Conservation (phyloP, 805 yeast species). For the Candida rishiriensis region DNA sequence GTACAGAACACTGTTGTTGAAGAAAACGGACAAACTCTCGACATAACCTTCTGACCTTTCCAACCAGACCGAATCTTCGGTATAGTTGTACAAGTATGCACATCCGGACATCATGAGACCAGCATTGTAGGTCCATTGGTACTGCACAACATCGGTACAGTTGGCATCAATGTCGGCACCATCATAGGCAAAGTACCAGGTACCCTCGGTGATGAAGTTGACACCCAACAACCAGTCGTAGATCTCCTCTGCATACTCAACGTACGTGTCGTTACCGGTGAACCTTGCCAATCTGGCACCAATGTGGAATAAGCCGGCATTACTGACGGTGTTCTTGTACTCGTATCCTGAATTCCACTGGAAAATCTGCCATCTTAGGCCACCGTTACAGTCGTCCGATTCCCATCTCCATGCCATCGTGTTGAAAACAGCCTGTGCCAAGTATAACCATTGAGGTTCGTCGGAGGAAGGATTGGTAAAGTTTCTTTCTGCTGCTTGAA, state of each 20-base stretch:
- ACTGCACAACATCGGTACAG: slow-evolving; percentile 55
- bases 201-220: slow-evolving; percentile 40
- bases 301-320: slow-evolving; percentile 82
- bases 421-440: slow-evolving; percentile 87
- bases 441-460: slow-evolving; percentile 71
- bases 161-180: slow-evolving; percentile 58
- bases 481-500: slow-evolving; percentile 88
- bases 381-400: slow-evolving; percentile 67
- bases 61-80: slow-evolving; percentile 64
- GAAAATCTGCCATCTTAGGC: slow-evolving; percentile 94
- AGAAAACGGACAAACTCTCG: slow-evolving; percentile 52
- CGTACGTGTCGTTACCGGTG: slow-evolving; percentile 68
- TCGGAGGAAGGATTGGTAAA: slow-evolving; percentile 63
- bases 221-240: slow-evolving; percentile 76
- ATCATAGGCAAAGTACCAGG: slow-evolving; percentile 54
- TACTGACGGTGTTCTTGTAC: slow-evolving; percentile 88
- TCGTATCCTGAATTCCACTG: slow-evolving; percentile 92
- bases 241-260: slow-evolving; percentile 66
- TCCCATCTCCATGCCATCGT: slow-evolving; percentile 94
- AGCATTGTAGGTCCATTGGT: slow-evolving; percentile 84
- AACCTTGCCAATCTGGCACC: slow-evolving; percentile 85
- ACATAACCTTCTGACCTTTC: slow-evolving; percentile 53
- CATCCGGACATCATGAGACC: slow-evolving; percentile 76
- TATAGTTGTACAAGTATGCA: slow-evolving; percentile 74
- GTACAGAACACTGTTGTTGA: slow-evolving; percentile 54